Conservation (phyloP, 768 basidiomycete species). For the Candolleomyces aberdarensis region DNA sequence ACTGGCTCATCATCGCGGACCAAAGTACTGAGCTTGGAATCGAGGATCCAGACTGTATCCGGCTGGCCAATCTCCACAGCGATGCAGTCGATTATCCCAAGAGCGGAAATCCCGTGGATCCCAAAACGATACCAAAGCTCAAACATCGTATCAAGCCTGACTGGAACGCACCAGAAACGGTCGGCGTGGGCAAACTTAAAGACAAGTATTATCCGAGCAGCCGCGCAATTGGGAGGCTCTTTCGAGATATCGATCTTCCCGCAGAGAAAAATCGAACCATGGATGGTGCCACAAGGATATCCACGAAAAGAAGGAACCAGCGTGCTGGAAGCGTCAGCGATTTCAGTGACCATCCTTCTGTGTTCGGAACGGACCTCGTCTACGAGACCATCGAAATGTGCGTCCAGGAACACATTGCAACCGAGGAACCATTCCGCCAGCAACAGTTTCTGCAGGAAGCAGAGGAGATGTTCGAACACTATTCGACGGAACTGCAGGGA, state of each 20-base stretch:
- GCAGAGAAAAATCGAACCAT: conserved; percentile 16
- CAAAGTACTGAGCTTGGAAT: conserved; percentile 39
- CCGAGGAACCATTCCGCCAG: conserved; percentile 17
- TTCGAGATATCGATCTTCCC: conserved; percentile 56
- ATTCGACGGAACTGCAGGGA: conserved; percentile 42
- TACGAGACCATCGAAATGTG: conserved; percentile 18
- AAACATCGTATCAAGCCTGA: conserved; percentile 44
- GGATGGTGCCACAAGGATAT: conserved; percentile 5
- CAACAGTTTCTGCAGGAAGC: conserved; percentile 22
- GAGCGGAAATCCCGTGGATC: conserved; percentile 45
- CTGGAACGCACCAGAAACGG: conserved; percentile 65
- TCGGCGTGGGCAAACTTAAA: conserved; percentile 8
- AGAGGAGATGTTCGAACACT: conserved; percentile 34
- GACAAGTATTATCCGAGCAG: conserved; percentile 50
- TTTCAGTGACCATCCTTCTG: neutral
- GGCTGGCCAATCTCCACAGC: conserved; percentile 55
- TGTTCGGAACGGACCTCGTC: neutral
- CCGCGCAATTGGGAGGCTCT: conserved; percentile 59
- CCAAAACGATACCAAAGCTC: conserved; percentile 41
- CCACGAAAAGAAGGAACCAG: neutral
- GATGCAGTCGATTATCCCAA: conserved; percentile 69
- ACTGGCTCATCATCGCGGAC: conserved; percentile 67
- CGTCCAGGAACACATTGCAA: conserved; percentile 31
- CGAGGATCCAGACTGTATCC: conserved; percentile 48
- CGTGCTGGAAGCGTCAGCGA: neutral